Percentiles rank a stretch among this genome's conserved stretches.
phyloP scores from a whole-genome alignment of 1,139 yeast species.

The Hemisphaericaspora subhashii region DNA sequence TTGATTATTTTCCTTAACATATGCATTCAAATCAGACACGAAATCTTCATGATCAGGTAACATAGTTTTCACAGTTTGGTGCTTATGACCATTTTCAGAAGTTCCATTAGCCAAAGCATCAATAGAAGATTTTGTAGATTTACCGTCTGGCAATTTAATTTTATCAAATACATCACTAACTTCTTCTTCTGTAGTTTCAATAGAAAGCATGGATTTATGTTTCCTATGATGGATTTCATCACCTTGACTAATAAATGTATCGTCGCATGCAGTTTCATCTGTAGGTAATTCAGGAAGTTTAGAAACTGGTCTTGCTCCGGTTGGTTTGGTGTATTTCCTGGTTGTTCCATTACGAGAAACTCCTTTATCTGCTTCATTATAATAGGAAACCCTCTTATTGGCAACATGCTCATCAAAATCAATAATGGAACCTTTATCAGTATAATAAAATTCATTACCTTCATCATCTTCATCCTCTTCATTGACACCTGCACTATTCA shows the following conservation, averaged over 20 bases:
- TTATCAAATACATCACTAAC: conserved; percentile 40
- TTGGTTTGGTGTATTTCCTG: conserved; percentile 21
- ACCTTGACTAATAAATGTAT: conserved; percentile 37
- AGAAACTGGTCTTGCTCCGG: conserved; percentile 30
- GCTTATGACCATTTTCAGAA: conserved; percentile 9
- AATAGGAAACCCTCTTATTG: conserved; percentile 39
- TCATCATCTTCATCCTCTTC: conserved; percentile 23
- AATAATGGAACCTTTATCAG: conserved; percentile 40
- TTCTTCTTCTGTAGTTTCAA: conserved; percentile 17
- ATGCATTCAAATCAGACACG: conserved; percentile 21
- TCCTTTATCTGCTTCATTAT: conserved; percentile 23
- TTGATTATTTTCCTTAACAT: conserved; percentile 7
- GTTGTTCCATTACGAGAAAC: conserved; percentile 25
- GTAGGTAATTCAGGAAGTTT: conserved; percentile 35
- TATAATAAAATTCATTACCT: conserved; percentile 29
- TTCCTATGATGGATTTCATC: conserved; percentile 24
- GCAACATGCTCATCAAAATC: conserved; percentile 48
- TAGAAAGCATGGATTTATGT: conserved; percentile 17
- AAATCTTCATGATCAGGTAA: conserved; percentile 18
- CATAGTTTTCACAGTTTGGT: conserved; percentile 38
- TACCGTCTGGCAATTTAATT: conserved; percentile 43
- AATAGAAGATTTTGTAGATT: conserved; percentile 16
- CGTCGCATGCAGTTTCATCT: conserved; percentile 23
- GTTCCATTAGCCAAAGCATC: conserved; percentile 14
- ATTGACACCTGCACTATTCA: conserved; percentile 35